A percentile compares a stretch with the other conserved stretches of the same genome.
phyloP scores from a whole-genome alignment of 2,329 filamentous ascomycete species.

The Talaromyces sp. region DNA sequence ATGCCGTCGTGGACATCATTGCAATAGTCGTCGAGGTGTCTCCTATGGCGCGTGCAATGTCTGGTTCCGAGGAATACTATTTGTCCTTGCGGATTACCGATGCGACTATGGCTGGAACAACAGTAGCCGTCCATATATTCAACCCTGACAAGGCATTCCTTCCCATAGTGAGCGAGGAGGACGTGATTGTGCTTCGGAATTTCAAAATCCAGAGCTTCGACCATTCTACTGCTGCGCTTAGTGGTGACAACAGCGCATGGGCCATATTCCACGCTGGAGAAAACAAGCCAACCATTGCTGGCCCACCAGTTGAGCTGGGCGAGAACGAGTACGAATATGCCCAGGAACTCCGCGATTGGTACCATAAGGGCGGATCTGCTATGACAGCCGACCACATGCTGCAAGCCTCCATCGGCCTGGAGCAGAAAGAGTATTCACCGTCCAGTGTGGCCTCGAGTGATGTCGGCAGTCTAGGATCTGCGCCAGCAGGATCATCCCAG shows the following conservation, averaged over 20 bases:
- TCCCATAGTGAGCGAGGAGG: constrained; percentile 32
- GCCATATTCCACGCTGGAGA: constrained; percentile 33
- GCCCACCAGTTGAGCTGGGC: constrained; percentile 35
- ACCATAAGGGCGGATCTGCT: constrained; percentile 26
- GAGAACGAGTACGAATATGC: constrained; percentile 31
- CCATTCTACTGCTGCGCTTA: constrained; percentile 36
- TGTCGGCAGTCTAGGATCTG: constrained; percentile 24
- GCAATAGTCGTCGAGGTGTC: constrained; percentile 32
- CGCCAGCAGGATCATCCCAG: constrained; percentile 10
- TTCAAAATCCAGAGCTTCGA: constrained; percentile 40
- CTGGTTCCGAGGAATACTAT: constrained; percentile 36
- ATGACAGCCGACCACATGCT: constrained; percentile 31
- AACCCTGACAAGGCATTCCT: constrained; percentile 33
- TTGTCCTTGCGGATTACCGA: constrained; percentile 40
- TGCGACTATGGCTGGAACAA: constrained; percentile 35
- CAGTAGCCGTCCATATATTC: constrained; percentile 37
- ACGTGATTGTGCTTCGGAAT: constrained; percentile 40
- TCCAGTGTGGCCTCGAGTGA: constrained; percentile 15
- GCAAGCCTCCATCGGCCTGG: constrained; percentile 26
- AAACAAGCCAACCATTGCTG: constrained; percentile 26
- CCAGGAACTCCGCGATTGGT: constrained; percentile 36
- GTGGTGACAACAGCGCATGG: constrained; percentile 40
- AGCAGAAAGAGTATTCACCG: constrained; percentile 18
- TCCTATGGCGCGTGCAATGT: constrained; percentile 25
- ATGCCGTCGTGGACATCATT: constrained; percentile 35